Conservation (phyloP, 495 filamentous ascomycete genomes). For the Annulohypoxylon moriforme region DNA sequence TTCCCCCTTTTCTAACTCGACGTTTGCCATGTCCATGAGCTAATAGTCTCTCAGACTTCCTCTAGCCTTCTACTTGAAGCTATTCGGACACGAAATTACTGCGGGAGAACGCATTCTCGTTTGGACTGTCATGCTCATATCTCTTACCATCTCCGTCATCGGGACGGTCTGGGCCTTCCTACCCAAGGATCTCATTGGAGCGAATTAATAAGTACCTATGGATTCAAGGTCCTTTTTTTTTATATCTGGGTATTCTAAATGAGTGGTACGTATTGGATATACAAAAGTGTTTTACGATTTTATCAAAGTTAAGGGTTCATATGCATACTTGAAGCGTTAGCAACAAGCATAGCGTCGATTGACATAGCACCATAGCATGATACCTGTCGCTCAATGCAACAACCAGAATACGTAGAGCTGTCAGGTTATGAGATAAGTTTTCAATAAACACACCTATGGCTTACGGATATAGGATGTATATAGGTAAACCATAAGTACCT, state of each 20-base stretch:
- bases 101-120: conserved; percentile 71
- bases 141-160: conserved; percentile 73
- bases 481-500: no score
- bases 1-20: not conserved
- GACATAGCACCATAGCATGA: not conserved
- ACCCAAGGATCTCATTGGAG: conserved; percentile 70
- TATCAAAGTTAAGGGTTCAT: not conserved
- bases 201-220: conserved; percentile 44
- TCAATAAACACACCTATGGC: no score
- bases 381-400: not conserved
- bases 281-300: not conserved
- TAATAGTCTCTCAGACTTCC: conserved; percentile 63
- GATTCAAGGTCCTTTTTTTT: not conserved
- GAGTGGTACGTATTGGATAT: not conserved
- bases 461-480: no score
- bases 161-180: conserved; percentile 91
- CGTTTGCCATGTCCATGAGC: not conserved
- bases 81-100: conserved; percentile 85
- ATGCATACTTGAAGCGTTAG: not conserved
- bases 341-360: not conserved
- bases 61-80: conserved; percentile 88
- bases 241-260: not conserved
- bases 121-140: conserved; percentile 76
- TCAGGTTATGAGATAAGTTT: not conserved
- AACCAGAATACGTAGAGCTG: not conserved